Conservation (phyloP, 129 eudicot genomes). For the Cynara cardunculus region DNA sequence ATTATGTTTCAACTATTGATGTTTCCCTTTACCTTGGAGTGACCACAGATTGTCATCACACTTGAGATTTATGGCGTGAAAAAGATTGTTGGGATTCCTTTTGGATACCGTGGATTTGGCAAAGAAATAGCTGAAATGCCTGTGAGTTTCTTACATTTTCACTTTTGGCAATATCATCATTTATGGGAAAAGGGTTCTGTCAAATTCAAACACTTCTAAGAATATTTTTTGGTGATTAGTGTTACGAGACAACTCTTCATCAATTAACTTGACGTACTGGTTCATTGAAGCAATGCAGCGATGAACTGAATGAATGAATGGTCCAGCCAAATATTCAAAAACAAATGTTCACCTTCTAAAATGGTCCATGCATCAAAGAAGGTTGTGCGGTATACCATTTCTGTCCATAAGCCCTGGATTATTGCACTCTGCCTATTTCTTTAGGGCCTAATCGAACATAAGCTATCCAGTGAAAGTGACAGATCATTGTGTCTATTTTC, state of each 20-base stretch:
- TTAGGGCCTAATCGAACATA: too few species aligned
- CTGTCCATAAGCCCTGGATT: too few species aligned
- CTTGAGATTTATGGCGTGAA: constrained; percentile 96
- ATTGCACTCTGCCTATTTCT: too few species aligned
- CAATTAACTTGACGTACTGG: too few species aligned
- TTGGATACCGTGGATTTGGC: constrained; percentile 96
- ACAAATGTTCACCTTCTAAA: too few species aligned
- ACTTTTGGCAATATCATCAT: neutral
- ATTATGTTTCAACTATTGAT: too few species aligned
- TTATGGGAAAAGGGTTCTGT: neutral
- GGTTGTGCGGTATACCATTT: too few species aligned
- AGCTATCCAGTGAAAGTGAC: too few species aligned
- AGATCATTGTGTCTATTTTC: too few species aligned
- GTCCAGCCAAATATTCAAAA: neutral
- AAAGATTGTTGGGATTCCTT: constrained; percentile 87
- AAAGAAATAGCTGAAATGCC: constrained; percentile 69
- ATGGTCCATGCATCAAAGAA: too few species aligned
- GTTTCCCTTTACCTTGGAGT: constrained; percentile 6
- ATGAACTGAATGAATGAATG: neutral
- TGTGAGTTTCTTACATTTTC: constrained; percentile 43
- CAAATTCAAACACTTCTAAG: neutral
- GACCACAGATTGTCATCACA: constrained; percentile 83
- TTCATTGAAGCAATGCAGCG: neutral
- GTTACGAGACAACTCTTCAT: too few species aligned
- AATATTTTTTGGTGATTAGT: too few species aligned